These are phyloP conservation scores for Hymenoscyphus salicellus DNA, from an alignment of 2,329 filamentous ascomycete species.

Conservation along the genomic window DNA sequence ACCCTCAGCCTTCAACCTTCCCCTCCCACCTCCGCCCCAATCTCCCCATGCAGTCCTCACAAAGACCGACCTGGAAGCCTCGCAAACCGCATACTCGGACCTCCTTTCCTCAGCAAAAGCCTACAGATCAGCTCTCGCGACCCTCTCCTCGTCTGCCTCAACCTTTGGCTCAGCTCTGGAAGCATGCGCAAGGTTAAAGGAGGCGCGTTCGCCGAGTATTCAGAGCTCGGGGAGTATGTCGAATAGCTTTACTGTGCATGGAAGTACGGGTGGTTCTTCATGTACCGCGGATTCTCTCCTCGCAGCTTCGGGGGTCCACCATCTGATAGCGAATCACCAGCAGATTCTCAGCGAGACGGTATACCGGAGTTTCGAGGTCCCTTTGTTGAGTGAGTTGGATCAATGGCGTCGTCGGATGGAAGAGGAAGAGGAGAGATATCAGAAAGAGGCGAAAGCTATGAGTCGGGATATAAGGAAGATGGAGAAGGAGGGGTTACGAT, in stretches of 20 bases:
- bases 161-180: conserved; percentile 64
- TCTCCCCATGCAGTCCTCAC: conserved; percentile 59
- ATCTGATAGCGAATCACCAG: conserved; percentile 67
- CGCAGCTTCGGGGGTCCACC: conserved; percentile 61
- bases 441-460: conserved; percentile 52
- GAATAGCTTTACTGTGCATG: conserved; percentile 46
- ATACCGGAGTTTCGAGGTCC: conserved; percentile 66
- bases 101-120: conserved; percentile 60
- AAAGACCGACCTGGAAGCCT: conserved; percentile 60
- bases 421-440: conserved; percentile 62
- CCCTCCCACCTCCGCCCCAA: conserved; percentile 58
- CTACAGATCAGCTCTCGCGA: conserved; percentile 60
- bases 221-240: conserved; percentile 32
- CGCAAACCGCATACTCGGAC: conserved; percentile 60
- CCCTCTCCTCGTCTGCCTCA: conserved; percentile 59
- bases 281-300: conserved; percentile 64
- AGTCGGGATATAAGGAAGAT: conserved; percentile 60
- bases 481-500: conserved; percentile 62
- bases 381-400: conserved; percentile 66
- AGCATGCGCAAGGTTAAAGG: conserved; percentile 65
- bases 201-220: conserved; percentile 59
- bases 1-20: conserved; percentile 54
- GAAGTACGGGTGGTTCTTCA: conserved; percentile 37
- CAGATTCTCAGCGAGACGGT: conserved; percentile 68
- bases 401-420: conserved; percentile 61